Base-by-base conservation (phyloP, 495 filamentous ascomycete genomes). In the Beverwykella pulmonaria region DNA sequence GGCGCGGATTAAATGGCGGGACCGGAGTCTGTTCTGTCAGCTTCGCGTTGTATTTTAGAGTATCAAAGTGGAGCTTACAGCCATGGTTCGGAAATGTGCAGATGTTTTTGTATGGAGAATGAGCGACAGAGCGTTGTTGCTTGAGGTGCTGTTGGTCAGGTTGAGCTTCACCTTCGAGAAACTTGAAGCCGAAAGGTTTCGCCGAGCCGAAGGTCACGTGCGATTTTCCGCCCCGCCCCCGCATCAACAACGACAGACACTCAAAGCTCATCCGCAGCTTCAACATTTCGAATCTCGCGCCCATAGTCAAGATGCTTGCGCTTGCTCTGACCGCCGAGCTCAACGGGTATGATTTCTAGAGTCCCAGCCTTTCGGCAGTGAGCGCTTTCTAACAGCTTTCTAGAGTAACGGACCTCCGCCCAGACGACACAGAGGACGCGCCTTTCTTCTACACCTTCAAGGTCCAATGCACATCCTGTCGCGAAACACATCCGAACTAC, bases 401-500 rank as follows among this genome's bases (percentile, higher is more conserved):
- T 69, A 98, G 95, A 9, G 91, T 99, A 20, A 96, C 92, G 54
- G 87, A 92, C 65, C 87, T 99, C 56, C 87, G 85, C 58, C 95
- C 94, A 0, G 80, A 88, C 64, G 94, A 99, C 76, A 90, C 88
- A 1, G 79, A 83, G 53, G 89, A 90, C 6, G 84, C 82, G 58
- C 91, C 91, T 0, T 98, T 96, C 79, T 94, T 86, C 81, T 99
- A 95, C 81, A 96, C 89, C 52, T 97, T 99, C 85, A 91, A 88
- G 72, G 93, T 99, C 46, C 89, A 97, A 80, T 99, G 94, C 77
- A 96, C 89, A 12, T 96, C 92, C 25, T 99, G 94, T 76, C 85
- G 91, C 54, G 94, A 99, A 79, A 86, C 79, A 0, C 95, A 99
- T 75, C 86, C 89, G 2, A 99, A 98, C 71, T 87, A 84, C 77